Conservation (phyloP, 345 rosid species). For the Cardamine resedifolia region DNA sequence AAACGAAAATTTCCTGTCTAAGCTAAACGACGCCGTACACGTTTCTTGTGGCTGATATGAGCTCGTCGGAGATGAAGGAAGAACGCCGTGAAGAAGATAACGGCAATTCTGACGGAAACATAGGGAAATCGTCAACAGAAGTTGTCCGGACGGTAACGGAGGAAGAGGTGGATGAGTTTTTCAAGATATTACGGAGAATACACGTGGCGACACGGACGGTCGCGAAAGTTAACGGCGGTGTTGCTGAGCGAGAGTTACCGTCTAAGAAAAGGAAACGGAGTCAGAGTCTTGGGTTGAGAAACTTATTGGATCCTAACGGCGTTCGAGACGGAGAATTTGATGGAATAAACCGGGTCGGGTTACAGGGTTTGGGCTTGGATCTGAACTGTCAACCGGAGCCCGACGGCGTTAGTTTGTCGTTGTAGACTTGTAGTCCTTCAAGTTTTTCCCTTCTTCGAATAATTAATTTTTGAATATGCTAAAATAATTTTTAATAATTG, state of each 20-base stretch:
- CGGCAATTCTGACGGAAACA: background rate
- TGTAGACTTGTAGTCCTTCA: conserved; percentile 18
- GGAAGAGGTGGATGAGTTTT: conserved; percentile 42
- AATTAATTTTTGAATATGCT: background rate
- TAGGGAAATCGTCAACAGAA: conserved; percentile 1
- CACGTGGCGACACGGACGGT: conserved; percentile 34
- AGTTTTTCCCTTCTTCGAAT: background rate
- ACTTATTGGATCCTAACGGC: conserved; percentile 18
- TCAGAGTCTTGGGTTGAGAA: conserved; percentile 8
- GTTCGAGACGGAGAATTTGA: conserved; percentile 30
- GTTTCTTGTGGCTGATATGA: conserved; percentile 23
- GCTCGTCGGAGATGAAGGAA: conserved; percentile 12
- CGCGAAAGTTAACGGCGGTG: conserved; percentile 27
- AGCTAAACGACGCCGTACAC: background rate
- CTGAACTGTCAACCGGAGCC: conserved; percentile 38
- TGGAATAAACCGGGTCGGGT: conserved; percentile 30
- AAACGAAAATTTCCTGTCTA: background rate
- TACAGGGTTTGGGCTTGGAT: conserved; percentile 32
- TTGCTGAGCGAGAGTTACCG: conserved; percentile 13
- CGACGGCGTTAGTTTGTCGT: conserved; percentile 25
- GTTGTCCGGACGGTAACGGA: conserved; percentile 37
- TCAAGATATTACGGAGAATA: conserved; percentile 39
- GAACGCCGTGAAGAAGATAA: conserved; percentile 11
- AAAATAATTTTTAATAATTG: background rate
- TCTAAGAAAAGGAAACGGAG: conserved; percentile 44